phyloP scores from a whole-genome alignment of 805 yeast genomes.

The Saturnispora saitoi region DNA sequence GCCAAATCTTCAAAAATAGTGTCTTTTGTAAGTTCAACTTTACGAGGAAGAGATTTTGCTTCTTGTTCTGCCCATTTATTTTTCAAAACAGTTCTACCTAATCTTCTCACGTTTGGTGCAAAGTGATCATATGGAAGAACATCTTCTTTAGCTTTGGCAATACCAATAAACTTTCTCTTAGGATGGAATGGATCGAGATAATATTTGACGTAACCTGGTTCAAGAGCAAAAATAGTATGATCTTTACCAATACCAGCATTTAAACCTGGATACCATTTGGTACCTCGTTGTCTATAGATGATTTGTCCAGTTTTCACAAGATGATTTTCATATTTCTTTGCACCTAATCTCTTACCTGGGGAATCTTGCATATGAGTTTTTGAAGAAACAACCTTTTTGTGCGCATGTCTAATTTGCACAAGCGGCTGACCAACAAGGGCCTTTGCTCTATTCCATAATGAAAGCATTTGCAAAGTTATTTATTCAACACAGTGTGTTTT shows the following conservation, averaged over 20 bases:
- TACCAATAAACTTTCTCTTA: conserved; percentile 80
- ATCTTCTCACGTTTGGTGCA: conserved; percentile 77
- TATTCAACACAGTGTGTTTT: not conserved
- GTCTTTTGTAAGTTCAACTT: conserved; percentile 52
- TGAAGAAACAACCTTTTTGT: conserved; percentile 93
- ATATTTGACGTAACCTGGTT: conserved; percentile 88
- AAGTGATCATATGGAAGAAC: conserved; percentile 84
- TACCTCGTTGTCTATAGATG: conserved; percentile 89
- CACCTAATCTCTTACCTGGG: conserved; percentile 89
- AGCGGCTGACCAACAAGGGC: not conserved
- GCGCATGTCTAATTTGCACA: conserved; percentile 75
- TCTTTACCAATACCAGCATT: conserved; percentile 86
- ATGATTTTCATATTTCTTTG: conserved; percentile 77
- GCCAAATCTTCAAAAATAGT: conserved; percentile 35
- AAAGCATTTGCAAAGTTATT: not conserved
- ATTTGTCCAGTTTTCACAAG: conserved; percentile 77
- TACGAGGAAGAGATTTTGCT: conserved; percentile 54
- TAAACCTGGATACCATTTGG: conserved; percentile 90
- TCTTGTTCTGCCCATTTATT: conserved; percentile 51
- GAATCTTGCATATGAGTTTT: conserved; percentile 89
- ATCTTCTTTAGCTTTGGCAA: conserved; percentile 58
- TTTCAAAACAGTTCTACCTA: conserved; percentile 55
- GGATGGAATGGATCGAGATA: conserved; percentile 97
- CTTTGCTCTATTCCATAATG: not conserved
- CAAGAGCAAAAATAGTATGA: conserved; percentile 83